Base-by-base conservation (phyloP, 2,329 filamentous ascomycete species). In the Catunica adiposa region DNA sequence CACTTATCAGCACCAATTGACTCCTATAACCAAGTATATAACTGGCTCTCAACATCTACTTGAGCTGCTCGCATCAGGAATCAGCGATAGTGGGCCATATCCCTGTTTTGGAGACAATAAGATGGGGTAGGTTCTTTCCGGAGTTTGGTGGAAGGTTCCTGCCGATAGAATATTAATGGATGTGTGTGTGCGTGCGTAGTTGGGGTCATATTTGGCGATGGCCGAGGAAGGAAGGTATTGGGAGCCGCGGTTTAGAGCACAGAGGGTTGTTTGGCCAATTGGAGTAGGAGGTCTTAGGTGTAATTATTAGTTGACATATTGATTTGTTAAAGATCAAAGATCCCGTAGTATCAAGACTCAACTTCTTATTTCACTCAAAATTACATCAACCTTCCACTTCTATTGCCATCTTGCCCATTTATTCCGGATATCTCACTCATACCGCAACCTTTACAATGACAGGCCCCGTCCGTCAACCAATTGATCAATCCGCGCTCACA, bases 381-480 rank as follows among this genome's bases (percentile, higher is more conserved):
- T 38, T n/a, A 14, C 37, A n/a, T 38, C 37, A n/a, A 38, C 37
- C 11, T 38, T 2, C n/a, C 37, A 38, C 20, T 48, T 50, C 46
- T 8, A 6, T 50, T 25, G n/a, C 11, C 37, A 38, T 14, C 37
- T 4, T 38, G 37, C 37, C 20, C 40, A 17, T 22, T 17, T 44
- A 44, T 22, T 44, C n/a, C 15, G 8, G 8, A n/a, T 44, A 3
- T 44, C n/a, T 4, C 29, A 14, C 47, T 4, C n/a, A 38, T 51
- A 22, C 15, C 23, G 20, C 26, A 3, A 48, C 44, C 34, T 11
- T 31, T 9, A 64, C 56, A 54, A 83, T 96, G 90, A 90, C 92
- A 54, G 90, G 90, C 63, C 76, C 76, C 60, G 82, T 98, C 58
- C 82, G 92, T 67, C 92, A 98, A 67, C 86, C 87, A 46, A 94